A percentile compares a stretch with the other conserved stretches of the same genome.
phyloP scores from a whole-genome alignment of 805 yeast species.

The Starmerella sp. region DNA sequence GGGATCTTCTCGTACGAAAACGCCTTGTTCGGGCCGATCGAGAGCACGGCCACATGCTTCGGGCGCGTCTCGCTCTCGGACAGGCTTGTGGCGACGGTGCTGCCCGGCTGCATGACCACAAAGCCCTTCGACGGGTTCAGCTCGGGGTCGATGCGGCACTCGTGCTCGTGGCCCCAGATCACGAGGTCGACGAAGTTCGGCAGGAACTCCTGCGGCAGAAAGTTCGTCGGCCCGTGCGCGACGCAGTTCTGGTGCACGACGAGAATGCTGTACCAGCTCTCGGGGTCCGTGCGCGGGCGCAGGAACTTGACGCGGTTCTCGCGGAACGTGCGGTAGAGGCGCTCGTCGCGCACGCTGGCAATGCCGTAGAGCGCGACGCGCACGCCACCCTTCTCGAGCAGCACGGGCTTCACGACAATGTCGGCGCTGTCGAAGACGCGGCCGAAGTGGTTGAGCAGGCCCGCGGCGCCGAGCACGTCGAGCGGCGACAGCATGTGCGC shows the following conservation, averaged over 20 bases:
- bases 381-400: conserved; percentile 73
- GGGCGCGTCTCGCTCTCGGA: conserved; percentile 71
- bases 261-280: conserved; percentile 73
- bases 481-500: conserved; percentile 57
- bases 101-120: conserved; percentile 81
- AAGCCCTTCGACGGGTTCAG: conserved; percentile 48
- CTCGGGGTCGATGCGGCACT: conserved; percentile 64
- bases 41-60: conserved; percentile 64
- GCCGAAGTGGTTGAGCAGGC: conserved; percentile 84
- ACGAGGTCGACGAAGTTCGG: conserved; percentile 76
- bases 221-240: conserved; percentile 61
- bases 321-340: conserved; percentile 70
- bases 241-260: conserved; percentile 85
- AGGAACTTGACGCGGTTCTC: conserved; percentile 70
- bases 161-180: conserved; percentile 98
- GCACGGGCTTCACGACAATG: conserved; percentile 60
- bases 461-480: conserved; percentile 71
- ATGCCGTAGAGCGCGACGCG: conserved; percentile 79
- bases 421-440: conserved; percentile 63
- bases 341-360: conserved; percentile 79
- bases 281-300: conserved; percentile 47
- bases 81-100: conserved; percentile 83
- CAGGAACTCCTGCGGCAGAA: conserved; percentile 71
- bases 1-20: conserved; percentile 49
- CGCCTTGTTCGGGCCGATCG: conserved; percentile 42